phyloP scores from a whole-genome alignment of 176 grass and related monocot genomes.

The Hsuehochloa calcarea region DNA sequence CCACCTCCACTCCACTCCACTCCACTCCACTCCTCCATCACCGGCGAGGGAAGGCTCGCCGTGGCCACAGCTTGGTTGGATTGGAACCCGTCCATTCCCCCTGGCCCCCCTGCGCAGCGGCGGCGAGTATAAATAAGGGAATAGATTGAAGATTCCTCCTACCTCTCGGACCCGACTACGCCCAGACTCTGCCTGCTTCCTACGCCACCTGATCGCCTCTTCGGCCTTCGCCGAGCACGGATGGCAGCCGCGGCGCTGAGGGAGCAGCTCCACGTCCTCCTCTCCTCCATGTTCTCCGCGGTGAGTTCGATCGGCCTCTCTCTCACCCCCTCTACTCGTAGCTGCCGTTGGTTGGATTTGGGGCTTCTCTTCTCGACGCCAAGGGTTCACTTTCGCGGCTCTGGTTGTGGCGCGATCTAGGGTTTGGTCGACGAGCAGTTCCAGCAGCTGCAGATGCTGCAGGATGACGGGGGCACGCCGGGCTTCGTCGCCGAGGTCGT shows the following conservation, averaged over 20 bases:
- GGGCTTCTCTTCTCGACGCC: neutral
- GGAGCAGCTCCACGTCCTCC: constrained; percentile 55
- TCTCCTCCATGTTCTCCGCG: constrained; percentile 53
- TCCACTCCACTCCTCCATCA: too few species aligned
- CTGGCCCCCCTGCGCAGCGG: too few species aligned
- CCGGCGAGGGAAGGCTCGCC: neutral
- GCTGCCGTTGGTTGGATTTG: neutral
- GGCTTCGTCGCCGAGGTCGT: constrained; percentile 71
- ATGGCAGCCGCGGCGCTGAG: constrained; percentile 43
- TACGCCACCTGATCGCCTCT: too few species aligned
- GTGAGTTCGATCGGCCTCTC: neutral
- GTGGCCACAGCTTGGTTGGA: too few species aligned
- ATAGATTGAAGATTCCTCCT: neutral
- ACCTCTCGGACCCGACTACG: neutral
- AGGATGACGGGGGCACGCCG: constrained; percentile 62
- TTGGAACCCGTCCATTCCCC: too few species aligned
- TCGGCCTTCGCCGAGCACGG: too few species aligned
- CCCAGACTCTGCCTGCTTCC: constrained; percentile 4
- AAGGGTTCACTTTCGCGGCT: neutral
- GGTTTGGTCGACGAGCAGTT: constrained; percentile 83
- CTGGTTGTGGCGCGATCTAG: constrained; percentile 24
- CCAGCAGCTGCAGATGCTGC: constrained; percentile 75
- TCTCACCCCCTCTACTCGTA: neutral
- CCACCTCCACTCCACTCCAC: too few species aligned
- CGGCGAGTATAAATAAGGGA: too few species aligned